Evolutionary conservation across 129 eudicot species (phyloP), one percentile per base, ranked within the genome.

Genomic region (Flaveria trinervia): DNA sequence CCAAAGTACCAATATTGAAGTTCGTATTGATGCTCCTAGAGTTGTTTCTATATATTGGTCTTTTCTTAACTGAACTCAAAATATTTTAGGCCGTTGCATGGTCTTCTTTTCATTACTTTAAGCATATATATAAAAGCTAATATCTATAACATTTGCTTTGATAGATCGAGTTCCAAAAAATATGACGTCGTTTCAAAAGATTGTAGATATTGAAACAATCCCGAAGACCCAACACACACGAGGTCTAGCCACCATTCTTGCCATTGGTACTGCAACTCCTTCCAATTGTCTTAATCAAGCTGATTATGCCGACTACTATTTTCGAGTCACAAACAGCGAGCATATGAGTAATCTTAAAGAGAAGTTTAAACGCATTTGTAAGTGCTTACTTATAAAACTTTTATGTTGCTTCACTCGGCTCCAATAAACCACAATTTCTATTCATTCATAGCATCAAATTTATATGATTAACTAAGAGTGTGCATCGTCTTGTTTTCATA

Each of bases 201-300:
- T 55, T 3, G 3, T 55, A 55, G 61, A 55, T 55, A 11, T 55
- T 3, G 61, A 55, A 17, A 55, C 61, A 17, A 55, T 55, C 61
- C 13, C 15, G 12, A 16, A 60, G 41, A 55, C 25, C 2, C 61
- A 18, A 55, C 28, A 10, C 7, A 25, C 61, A 55, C 12, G 61
- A 55, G 28, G 28, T 55, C 61, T 55, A 55, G 61, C 61, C 61
- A 55, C 61, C 61, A 55, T 55, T 55, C 61, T 55, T 55, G 61
- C 61, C 20, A 55, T 55, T 18, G 61, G 61, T 23, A 55, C 61
- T 2, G 25, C 61, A 17, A 55, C 25, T 55, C 61, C 67, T 60
- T 11, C 0, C 67, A 60, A 12, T 60, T 60, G 41, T 60, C 7
- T 60, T 60, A 9, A 59, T 60, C 67, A 60, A 12, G 41, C 67